Evolutionary conservation across 2,329 filamentous ascomycete genomes (phyloP), one percentile per base, ranked within the genome.

Genomic region (Ascochyta fabae): DNA sequence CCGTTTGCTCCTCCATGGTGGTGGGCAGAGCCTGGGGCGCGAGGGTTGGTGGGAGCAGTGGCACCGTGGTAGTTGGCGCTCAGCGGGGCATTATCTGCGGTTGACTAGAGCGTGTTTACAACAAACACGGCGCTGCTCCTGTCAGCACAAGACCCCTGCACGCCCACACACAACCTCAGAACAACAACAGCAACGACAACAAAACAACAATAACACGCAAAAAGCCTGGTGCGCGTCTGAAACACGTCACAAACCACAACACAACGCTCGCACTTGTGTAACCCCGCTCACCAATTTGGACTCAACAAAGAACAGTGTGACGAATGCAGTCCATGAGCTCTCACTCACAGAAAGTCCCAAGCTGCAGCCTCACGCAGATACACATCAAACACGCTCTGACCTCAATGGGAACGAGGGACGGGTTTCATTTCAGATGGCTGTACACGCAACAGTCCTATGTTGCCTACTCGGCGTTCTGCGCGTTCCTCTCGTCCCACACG

Each of bases 401-500:
- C 13, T 29, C 6, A 29, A 23, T 1, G 1, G 27, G 27, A 53
- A 41, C 29, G 43, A 53, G 49, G 40, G 52, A 54, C 44, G 52
- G 46, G 22, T 33, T 55, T 41, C n/a, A 31, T 49, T 56, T 36
- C 44, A 43, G 19, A 22, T n/a, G 9, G n/a, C 8, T 6, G 16
- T 15, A 31, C 13, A 6, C 13, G n/a, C 6, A 13, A 15, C 19
- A 8, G 13, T 3, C 6, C 16, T 13, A 2, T 7, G 9, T 12
- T 23, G 15, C 49, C 40, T 65, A 68, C 75, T 84, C 77, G n/a
- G 82, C 84, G 68, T 92, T 92, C 82, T 95, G 85, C 68, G 84
- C 84, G 84, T 91, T 89, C 66, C 92, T 87, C 65, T 86, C 77
- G 34, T 95, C 91, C 66, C 91, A 92, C 53, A 96, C 83, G 64